Conservation (phyloP, 2,329 filamentous ascomycete genomes). For the Chaetomium sp. region DNA sequence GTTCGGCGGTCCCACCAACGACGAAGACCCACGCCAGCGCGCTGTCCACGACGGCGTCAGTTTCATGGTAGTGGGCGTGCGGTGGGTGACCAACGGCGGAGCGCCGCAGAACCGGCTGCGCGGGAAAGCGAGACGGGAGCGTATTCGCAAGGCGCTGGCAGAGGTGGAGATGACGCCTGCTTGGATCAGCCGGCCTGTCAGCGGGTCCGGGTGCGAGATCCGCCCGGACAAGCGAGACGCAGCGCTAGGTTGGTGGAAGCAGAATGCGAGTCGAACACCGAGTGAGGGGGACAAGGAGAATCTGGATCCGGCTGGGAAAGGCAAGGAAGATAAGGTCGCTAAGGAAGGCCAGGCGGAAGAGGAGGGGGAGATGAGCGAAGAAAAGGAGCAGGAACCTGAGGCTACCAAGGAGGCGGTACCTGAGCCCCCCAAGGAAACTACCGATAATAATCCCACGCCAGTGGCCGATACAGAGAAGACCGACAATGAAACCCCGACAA, state of each 20-base stretch:
- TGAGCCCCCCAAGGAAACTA: not conserved
- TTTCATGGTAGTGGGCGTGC: conserved; percentile 73
- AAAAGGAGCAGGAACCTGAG: not conserved
- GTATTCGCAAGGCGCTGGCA: conserved; percentile 50
- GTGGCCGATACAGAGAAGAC: not conserved
- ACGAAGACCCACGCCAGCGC: conserved; percentile 30
- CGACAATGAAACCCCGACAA: not conserved
- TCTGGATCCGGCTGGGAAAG: not conserved
- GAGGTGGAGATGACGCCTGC: conserved; percentile 40
- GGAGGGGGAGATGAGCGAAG: not conserved
- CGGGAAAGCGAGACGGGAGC: conserved; percentile 49
- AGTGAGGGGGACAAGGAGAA: conserved; percentile 46
- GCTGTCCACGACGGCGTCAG: conserved; percentile 73
- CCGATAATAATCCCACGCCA: not conserved
- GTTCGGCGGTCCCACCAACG: conserved; percentile 57
- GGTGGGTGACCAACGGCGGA: conserved; percentile 77
- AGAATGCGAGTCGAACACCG: conserved; percentile 18
- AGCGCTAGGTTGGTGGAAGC: conserved; percentile 22
- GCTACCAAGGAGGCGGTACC: not conserved
- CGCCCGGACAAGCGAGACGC: not conserved
- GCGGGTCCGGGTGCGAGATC: not conserved
- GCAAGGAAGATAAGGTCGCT: not conserved
- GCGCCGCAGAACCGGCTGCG: conserved; percentile 50
- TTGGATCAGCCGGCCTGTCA: conserved; percentile 28
- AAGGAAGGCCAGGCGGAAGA: not conserved